Evolutionary conservation across 768 basidiomycete genomes (phyloP).

Genomic region (Ramaria sp.): DNA sequence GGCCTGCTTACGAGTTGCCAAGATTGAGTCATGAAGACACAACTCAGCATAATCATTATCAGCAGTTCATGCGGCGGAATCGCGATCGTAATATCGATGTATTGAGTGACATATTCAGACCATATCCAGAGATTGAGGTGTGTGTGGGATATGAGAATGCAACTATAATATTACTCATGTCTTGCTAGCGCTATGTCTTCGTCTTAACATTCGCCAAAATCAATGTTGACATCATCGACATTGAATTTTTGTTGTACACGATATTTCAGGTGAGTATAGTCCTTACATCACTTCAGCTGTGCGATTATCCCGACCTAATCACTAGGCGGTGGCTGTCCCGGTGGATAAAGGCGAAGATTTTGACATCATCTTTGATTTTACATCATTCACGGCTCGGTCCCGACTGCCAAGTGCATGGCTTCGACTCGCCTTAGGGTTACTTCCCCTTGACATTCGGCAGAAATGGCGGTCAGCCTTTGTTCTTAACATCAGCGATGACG

Average conservation of each 20-base stretch:
- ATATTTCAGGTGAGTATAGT: slow-evolving; percentile 51
- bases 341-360: slow-evolving; percentile 40
- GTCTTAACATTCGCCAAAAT: slow-evolving; percentile 56
- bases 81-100: slow-evolving; percentile 45
- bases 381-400: slow-evolving; percentile 60
- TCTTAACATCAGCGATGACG: slow-evolving; percentile 61
- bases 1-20: slow-evolving; percentile 52
- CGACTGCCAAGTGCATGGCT: slow-evolving; percentile 77
- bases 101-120: slow-evolving; percentile 57
- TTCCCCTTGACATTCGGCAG: slow-evolving; percentile 56
- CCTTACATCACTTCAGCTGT: neutral
- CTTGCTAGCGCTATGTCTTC: slow-evolving; percentile 24
- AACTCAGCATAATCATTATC: slow-evolving; percentile 49
- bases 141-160: slow-evolving; percentile 6
- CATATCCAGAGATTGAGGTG: slow-evolving; percentile 39
- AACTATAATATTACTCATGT: slow-evolving; percentile 18
- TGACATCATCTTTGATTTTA: slow-evolving; percentile 76
- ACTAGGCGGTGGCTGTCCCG: slow-evolving; percentile 18
- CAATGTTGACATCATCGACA: slow-evolving; percentile 69
- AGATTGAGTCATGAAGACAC: slow-evolving; percentile 19
- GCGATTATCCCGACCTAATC: neutral
- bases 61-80: slow-evolving; percentile 60
- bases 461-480: slow-evolving; percentile 54
- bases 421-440: slow-evolving; percentile 67
- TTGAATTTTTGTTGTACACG: slow-evolving; percentile 68